These are phyloP conservation scores for Danielia oregonensis DNA, from an alignment of 805 yeast genomes.

Conservation along the genomic window DNA sequence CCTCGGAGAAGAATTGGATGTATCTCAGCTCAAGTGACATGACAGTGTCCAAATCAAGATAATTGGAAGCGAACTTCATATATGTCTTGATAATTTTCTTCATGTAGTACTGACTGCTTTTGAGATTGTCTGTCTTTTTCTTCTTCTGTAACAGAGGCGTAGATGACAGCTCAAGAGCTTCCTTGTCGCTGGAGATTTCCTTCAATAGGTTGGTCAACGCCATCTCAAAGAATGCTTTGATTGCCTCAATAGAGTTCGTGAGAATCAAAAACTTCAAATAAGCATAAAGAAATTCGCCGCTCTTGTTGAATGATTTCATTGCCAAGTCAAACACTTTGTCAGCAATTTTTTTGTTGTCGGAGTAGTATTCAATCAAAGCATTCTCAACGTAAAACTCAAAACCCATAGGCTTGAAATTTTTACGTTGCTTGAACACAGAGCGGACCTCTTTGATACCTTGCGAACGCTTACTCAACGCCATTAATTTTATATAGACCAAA, in stretches of 20 bases:
- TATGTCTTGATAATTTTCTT: slow-evolving; percentile 41
- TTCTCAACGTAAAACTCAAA: slow-evolving; percentile 77
- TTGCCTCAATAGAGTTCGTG: slow-evolving; percentile 66
- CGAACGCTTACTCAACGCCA: slow-evolving; percentile 68
- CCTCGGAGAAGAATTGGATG: slow-evolving; percentile 61
- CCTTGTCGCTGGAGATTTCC: slow-evolving; percentile 23
- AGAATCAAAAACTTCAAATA: slow-evolving; percentile 72
- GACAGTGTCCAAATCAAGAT: slow-evolving; percentile 68
- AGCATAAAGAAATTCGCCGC: slow-evolving; percentile 59
- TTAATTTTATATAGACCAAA: slow-evolving; percentile 60
- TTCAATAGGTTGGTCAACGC: slow-evolving; percentile 54
- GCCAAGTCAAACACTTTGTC: slow-evolving; percentile 77
- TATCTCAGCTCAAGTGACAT: slow-evolving; percentile 64
- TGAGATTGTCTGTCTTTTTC: slow-evolving; percentile 13
- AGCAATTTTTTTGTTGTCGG: slow-evolving; percentile 66
- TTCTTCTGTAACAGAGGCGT: slow-evolving; percentile 13
- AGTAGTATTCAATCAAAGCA: slow-evolving; percentile 74
- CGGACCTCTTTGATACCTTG: slow-evolving; percentile 73
- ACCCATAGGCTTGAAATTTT: slow-evolving; percentile 52
- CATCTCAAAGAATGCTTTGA: slow-evolving; percentile 79
- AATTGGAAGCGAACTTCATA: slow-evolving; percentile 63
- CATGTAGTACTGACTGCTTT: slow-evolving; percentile 22
- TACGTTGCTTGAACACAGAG: slow-evolving; percentile 62
- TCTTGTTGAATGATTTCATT: slow-evolving; percentile 49
- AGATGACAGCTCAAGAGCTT: slow-evolving; percentile 12